Percentiles rank a stretch among this genome's conserved stretches.
phyloP scores from a whole-genome alignment of 2,329 filamentous ascomycete species.

The Aschersonia sp. region DNA sequence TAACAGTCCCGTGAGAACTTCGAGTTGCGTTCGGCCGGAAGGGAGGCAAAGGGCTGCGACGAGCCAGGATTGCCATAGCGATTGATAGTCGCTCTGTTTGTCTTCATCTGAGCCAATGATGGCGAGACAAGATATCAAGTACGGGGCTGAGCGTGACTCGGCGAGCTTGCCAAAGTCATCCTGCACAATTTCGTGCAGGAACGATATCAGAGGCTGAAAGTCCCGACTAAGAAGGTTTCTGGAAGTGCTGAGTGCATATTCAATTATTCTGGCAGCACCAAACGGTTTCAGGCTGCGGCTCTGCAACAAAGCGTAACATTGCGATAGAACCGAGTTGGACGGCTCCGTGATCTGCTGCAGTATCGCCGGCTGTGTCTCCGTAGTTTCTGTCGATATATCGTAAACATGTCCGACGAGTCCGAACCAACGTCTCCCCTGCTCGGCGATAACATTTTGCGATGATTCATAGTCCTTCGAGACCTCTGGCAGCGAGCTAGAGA shows the following conservation, averaged over 20 bases:
- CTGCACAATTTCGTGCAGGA: conserved; percentile 35
- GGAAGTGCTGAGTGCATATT: conserved; percentile 20
- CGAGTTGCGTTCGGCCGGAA: conserved; percentile 9
- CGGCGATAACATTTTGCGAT: conserved; percentile 56
- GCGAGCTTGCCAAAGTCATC: conserved; percentile 44
- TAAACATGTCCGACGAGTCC: conserved; percentile 35
- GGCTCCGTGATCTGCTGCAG: conserved; percentile 16
- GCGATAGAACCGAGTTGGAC: conserved; percentile 15
- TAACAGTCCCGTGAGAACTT: conserved; percentile 29
- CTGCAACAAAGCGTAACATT: conserved; percentile 27
- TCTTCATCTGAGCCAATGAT: conserved; percentile 30
- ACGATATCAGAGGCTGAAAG: conserved; percentile 21
- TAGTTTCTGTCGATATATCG: conserved; percentile 14
- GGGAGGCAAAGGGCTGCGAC: conserved; percentile 22
- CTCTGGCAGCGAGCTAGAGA: conserved; percentile 66
- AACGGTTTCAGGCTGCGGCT: conserved; percentile 42
- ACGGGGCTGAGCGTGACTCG: conserved; percentile 51
- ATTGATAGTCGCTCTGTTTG: conserved; percentile 20
- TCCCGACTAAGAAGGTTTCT: conserved; percentile 25
- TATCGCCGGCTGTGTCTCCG: conserved; percentile 4
- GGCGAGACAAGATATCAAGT: conserved; percentile 52
- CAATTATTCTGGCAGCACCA: conserved; percentile 34
- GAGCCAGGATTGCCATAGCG: conserved; percentile 30
- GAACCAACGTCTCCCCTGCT: conserved; percentile 55
- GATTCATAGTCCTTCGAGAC: conserved; percentile 61